Evolutionary conservation across 176 grass and related monocot species (phyloP), one percentile per base, ranked within the genome.

Genomic region (Luzula sylvatica): DNA sequence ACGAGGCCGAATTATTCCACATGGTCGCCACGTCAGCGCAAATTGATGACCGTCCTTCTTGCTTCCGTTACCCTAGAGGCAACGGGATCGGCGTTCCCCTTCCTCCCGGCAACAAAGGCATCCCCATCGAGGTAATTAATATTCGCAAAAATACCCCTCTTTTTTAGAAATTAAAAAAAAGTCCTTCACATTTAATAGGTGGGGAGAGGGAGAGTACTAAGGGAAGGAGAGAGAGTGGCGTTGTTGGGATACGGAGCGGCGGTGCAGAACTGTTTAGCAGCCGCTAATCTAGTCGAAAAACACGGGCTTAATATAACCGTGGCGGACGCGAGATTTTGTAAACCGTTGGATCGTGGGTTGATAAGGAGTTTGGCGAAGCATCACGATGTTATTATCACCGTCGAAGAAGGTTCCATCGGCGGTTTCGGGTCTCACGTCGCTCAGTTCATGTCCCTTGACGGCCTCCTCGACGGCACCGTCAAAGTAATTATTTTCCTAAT

Each of bases 351-450:
- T 72, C 81, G 78, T 7, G 44, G 63, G 5, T 77, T 96, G 29
- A 89, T 96, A 58, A 78, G 85, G 63, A 86, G 78, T 47, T 49
- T 96, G 38, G 68, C 78, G 23, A 90, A 66, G 53, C 64, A 46
- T 38, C 92, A 96, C 73, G 81, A 96, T 67, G 85, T 96, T 32
- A 42, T 96, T 52, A 77, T 96, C 67, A 96, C 85, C 48, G 81
- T 96, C 18, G 92, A 96, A 74, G 92, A 96, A 78, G 92, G 92
- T 4, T 90, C 92, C 48, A 96, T 89, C 14, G 92, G 92, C 1
- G 92, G 92, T 3, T 96, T 96, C 55, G 78, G 92, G 50, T 96
- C 92, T 3, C 85, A 96, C 73, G 92, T 96, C 7, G 85, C 72
- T 4, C 92, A 96, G 78, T 96, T 96, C 75, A 81, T 96, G 85